Evolutionary conservation across 2,329 filamentous ascomycete species (phyloP).

Genomic region (Teratosphaeria nubilosa): DNA sequence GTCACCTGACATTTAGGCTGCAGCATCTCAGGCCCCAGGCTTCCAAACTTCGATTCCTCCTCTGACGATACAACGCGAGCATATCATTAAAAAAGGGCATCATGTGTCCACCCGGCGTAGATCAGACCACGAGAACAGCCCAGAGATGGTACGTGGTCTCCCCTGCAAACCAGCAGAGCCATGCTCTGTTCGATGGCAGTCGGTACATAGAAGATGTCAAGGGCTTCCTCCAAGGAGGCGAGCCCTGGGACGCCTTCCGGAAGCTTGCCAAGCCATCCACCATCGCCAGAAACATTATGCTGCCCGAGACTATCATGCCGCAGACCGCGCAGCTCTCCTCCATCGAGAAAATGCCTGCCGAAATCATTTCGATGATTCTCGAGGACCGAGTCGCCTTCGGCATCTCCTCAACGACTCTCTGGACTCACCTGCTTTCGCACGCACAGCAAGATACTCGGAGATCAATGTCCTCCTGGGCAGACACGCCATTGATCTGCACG

Average conservation of each 20-base stretch:
- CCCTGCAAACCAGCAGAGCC: not conserved
- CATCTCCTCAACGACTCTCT: conserved; percentile 4
- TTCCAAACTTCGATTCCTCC: not conserved
- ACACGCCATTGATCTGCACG: conserved; percentile 4
- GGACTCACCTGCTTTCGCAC: conserved; percentile 2
- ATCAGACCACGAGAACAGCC: not conserved
- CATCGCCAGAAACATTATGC: not conserved
- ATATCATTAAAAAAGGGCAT: not conserved
- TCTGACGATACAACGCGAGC: not conserved
- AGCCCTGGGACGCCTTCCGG: not conserved
- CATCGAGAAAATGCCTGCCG: conserved; percentile 3
- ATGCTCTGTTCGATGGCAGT: not conserved
- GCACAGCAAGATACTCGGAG: not conserved
- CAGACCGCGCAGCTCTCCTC: conserved; percentile 2
- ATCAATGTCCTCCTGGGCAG: conserved; percentile 1
- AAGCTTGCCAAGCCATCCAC: not conserved
- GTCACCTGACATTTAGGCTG: not conserved
- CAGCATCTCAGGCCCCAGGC: not conserved
- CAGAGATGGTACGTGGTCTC: not conserved
- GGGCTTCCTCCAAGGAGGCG: not conserved
- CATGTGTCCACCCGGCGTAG: not conserved
- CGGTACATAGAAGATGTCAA: not conserved
- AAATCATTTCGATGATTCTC: conserved; percentile 1
- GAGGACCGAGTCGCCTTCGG: conserved; percentile 3
- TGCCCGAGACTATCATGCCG: not conserved